Conservation (phyloP, 345 rosid genomes). For the Gossypium stocksii region DNA sequence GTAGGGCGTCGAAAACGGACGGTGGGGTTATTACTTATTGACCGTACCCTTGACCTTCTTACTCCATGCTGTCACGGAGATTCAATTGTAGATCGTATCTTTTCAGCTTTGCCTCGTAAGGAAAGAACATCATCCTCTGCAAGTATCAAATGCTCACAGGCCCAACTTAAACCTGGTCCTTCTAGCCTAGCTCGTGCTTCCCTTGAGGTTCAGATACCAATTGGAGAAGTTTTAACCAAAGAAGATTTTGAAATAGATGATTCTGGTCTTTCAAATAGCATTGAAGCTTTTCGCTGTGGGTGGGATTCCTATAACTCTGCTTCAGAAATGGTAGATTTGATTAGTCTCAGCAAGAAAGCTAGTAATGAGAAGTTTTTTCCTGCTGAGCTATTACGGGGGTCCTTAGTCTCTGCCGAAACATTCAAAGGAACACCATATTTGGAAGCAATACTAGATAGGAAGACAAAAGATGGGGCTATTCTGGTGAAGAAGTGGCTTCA, state of each 20-base stretch:
- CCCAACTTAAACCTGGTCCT: constrained; percentile 42
- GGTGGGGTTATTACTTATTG: constrained; percentile 83
- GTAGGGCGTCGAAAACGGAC: constrained; percentile 93
- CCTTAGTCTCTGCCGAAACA: constrained; percentile 62
- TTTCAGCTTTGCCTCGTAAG: constrained; percentile 74
- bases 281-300: constrained; percentile 65
- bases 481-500: constrained; percentile 94
- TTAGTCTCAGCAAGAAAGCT: constrained; percentile 28
- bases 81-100: constrained; percentile 79
- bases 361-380: constrained; percentile 28
- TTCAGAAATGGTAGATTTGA: constrained; percentile 32
- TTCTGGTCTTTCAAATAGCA: constrained; percentile 44
- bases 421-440: constrained; percentile 79
- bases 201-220: constrained; percentile 75
- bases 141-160: constrained; percentile 42
- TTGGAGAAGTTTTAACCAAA: constrained; percentile 51
- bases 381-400: constrained; percentile 53
- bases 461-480: constrained; percentile 75
- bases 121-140: constrained; percentile 40
- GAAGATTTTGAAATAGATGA: constrained; percentile 38
- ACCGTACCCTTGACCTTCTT: constrained; percentile 89
- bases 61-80: constrained; percentile 93
- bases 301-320: constrained; percentile 52
- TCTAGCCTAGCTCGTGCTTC: constrained; percentile 51
- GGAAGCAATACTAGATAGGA: constrained; percentile 84